Conservation (phyloP, 2,329 filamentous ascomycete genomes). For the Whalleya microplaca region DNA sequence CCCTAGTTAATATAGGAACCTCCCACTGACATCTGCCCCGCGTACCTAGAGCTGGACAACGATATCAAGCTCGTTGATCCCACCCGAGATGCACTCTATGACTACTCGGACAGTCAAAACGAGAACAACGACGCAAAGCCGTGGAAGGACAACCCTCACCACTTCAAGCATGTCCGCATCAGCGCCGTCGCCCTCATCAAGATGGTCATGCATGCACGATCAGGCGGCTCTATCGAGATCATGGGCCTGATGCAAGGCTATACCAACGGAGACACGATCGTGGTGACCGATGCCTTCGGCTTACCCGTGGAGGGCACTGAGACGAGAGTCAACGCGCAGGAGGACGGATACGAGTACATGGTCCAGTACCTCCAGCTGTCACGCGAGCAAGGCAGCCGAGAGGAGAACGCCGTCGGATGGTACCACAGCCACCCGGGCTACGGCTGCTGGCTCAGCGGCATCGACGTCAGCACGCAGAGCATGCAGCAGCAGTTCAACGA, state of each 20-base stretch:
- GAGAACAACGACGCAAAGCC: constrained; percentile 66
- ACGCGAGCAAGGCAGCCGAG: constrained; percentile 70
- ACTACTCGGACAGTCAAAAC: constrained; percentile 75
- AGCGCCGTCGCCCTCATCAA: constrained; percentile 93
- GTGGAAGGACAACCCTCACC: constrained; percentile 77
- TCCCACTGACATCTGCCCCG: constrained; percentile 16
- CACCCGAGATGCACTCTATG: constrained; percentile 87
- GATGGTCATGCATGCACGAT: constrained; percentile 99
- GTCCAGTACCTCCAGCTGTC: constrained; percentile 79
- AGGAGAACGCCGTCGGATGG: constrained; percentile 96
- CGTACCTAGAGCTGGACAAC: constrained; percentile 78
- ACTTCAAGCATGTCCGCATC: constrained; percentile 94
- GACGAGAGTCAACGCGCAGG: constrained; percentile 93
- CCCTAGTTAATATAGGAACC: constrained; percentile 15
- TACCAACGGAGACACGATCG: constrained; percentile 79
- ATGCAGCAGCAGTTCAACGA: constrained; percentile 86
- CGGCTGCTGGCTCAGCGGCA: constrained; percentile 96
- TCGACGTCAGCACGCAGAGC: constrained; percentile 88
- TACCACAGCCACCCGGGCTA: constrained; percentile 98
- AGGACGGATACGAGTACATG: constrained; percentile 97
- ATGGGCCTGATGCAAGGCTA: constrained; percentile 99
- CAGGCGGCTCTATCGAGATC: constrained; percentile 87
- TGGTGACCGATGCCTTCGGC: constrained; percentile 92
- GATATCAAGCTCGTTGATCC: constrained; percentile 82
- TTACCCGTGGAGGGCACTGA: constrained; percentile 98